A percentile compares a stretch with the other conserved stretches of the same genome.
Evolutionary conservation across 2,329 filamentous ascomycete genomes (phyloP).

Genomic region (Atkinsonella hypoxylon): DNA sequence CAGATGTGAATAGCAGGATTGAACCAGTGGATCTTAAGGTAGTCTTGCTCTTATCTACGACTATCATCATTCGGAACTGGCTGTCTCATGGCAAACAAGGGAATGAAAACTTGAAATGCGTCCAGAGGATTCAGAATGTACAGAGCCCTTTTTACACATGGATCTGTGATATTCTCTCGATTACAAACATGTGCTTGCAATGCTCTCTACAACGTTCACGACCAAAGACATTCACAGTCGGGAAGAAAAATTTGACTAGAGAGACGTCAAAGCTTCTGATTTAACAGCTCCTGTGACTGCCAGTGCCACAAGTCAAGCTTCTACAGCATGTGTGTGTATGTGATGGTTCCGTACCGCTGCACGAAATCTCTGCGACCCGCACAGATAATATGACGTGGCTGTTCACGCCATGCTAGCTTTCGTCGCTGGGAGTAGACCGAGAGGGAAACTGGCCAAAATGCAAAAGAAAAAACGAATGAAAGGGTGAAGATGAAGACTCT

Average conservation of each 20-base stretch:
- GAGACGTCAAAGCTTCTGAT: neutral
- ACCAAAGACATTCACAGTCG: neutral
- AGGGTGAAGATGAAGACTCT: neutral
- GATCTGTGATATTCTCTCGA: no score
- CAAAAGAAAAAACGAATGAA: neutral
- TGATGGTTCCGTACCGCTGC: slow-evolving; percentile 5
- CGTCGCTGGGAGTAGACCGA: no score
- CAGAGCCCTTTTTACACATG: no score
- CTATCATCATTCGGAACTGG: neutral
- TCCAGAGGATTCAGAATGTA: no score
- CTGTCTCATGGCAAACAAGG: no score
- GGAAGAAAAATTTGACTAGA: neutral
- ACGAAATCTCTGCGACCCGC: neutral
- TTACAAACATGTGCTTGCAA: no score
- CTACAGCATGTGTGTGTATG: neutral
- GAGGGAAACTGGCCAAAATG: neutral
- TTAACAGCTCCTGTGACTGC: neutral
- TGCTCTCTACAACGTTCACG: neutral
- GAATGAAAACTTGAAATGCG: no score
- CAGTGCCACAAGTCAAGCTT: slow-evolving; percentile 1
- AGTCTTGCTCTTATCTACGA: neutral
- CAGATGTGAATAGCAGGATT: neutral
- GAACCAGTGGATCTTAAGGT: no score
- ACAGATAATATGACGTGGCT: neutral
- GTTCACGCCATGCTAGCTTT: neutral